phyloP scores from a whole-genome alignment of 108 stramenopile genomes.

The Schizochytrium sp. region DNA sequence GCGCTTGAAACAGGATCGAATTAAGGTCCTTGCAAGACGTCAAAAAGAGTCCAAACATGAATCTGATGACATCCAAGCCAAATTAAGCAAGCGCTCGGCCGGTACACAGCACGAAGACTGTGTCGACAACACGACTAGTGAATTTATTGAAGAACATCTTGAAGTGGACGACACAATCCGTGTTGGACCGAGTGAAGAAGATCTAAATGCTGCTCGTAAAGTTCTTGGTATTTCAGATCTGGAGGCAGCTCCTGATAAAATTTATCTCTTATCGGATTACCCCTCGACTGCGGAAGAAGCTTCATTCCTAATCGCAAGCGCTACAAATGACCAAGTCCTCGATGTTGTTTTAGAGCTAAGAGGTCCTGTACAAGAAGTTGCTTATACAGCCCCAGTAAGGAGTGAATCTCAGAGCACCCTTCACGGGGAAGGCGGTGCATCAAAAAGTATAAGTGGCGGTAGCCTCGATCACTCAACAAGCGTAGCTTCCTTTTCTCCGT shows the following conservation, averaged over 20 bases:
- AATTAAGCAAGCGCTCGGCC: background rate
- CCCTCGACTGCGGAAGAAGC: slow-evolving; percentile 42
- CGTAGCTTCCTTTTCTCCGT: too few species aligned
- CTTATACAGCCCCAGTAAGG: slow-evolving; percentile 13
- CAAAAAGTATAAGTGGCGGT: too few species aligned
- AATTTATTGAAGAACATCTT: background rate
- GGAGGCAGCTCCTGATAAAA: background rate
- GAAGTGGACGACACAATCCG: slow-evolving; percentile 23
- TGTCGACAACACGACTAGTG: background rate
- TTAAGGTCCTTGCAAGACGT: background rate
- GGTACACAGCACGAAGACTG: background rate
- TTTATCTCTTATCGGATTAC: slow-evolving; percentile 8
- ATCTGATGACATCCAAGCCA: background rate
- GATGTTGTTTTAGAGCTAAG: slow-evolving; percentile 29
- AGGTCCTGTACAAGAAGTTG: background rate
- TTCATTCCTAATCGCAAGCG: background rate
- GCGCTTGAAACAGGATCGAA: slow-evolving; percentile 35
- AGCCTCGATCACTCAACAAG: too few species aligned
- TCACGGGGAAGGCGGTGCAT: too few species aligned
- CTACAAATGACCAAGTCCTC: background rate
- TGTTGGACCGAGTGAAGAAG: background rate
- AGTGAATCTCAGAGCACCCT: background rate
- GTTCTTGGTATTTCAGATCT: background rate
- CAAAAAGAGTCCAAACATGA: background rate
- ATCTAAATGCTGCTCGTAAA: slow-evolving; percentile 4